Base-by-base conservation (phyloP, 2,329 filamentous ascomycete genomes). In the Paecilomyces formosus region DNA sequence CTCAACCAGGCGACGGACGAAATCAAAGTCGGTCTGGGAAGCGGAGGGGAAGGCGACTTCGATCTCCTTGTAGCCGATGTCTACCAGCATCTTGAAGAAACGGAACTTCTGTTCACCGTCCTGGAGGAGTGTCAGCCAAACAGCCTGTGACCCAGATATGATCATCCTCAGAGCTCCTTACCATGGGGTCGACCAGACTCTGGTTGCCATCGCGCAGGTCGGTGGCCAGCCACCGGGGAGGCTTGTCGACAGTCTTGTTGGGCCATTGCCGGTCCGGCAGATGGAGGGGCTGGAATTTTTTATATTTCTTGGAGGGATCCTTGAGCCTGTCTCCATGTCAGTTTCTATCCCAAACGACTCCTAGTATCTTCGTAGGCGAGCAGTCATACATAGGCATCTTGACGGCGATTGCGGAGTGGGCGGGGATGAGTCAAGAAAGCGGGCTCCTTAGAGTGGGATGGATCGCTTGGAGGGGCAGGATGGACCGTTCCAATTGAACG, bases 31-130 rank as follows among this genome's bases (percentile, higher is more conserved):
- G 69, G 89, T 96, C 72, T 96, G 88, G 45, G 92, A 96, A 13
- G 93, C 92, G 0, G 92, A 96, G 55, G 93, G 93, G 77, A 96
- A 97, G 3, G 92, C 94, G 21, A 97, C 88, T 73, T 97, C 93
- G 64, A 97, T 97, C 78, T 97, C 93, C 78, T 97, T 97, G 82
- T 95, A 97, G 66, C 94, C 93, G 55, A 97, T 82, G 61, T 93
- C 86, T 68, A 88, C 85, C 57, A 97, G 85, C 91, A 96, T 95
- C 77, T 92, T 87, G 81, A 97, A 97, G 82, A 92, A 97, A 61
- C 82, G 81, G 85, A 89, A 94, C 79, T 97, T 97, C 81, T 97
- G 92, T 54, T 96, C 90, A 65, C 91, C 91, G 70, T 91, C 94
- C 90, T 94, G 68, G 56, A 59, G 55, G 26, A 28, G 50, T 22